Conservation (phyloP, 2,329 filamentous ascomycete genomes). For the Ophiostoma ips region DNA sequence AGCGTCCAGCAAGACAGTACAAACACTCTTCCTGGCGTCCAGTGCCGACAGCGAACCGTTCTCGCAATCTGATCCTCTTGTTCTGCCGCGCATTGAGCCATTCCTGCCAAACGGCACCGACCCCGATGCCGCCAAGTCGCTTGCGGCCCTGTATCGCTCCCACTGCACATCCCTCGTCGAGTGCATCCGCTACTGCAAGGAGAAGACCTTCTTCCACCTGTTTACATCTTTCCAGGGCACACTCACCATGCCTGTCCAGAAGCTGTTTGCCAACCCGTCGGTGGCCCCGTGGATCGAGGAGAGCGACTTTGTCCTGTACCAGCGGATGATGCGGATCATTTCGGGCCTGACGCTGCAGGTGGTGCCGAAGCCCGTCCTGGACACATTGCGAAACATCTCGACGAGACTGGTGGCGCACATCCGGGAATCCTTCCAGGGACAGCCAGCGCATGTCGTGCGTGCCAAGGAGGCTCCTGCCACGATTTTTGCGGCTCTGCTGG, state of each 20-base stretch:
- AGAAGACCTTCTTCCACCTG: constrained; percentile 90
- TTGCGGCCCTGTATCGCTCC: constrained; percentile 79
- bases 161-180: constrained; percentile 94
- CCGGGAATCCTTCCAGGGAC: constrained; percentile 67
- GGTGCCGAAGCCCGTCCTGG: constrained; percentile 73
- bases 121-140: constrained; percentile 68
- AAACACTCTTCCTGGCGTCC: constrained; percentile 47
- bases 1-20: constrained; percentile 41
- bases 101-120: constrained; percentile 77
- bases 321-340: constrained; percentile 90
- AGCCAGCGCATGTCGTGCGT: constrained; percentile 71
- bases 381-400: constrained; percentile 77
- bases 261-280: constrained; percentile 67
- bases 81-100: constrained; percentile 71
- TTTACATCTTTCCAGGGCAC: constrained; percentile 94
- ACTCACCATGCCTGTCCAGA: constrained; percentile 91
- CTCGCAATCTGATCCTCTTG: constrained; percentile 54
- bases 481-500: constrained; percentile 73
- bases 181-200: constrained; percentile 88
- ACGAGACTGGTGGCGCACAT: constrained; percentile 70
- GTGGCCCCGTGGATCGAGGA: constrained; percentile 89
- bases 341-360: constrained; percentile 82
- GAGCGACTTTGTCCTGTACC: constrained; percentile 90
- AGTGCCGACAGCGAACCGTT: constrained; percentile 37
- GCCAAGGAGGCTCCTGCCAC: constrained; percentile 82